phyloP scores from a whole-genome alignment of 2,329 filamentous ascomycete genomes.

The Alternaria gansuensis region DNA sequence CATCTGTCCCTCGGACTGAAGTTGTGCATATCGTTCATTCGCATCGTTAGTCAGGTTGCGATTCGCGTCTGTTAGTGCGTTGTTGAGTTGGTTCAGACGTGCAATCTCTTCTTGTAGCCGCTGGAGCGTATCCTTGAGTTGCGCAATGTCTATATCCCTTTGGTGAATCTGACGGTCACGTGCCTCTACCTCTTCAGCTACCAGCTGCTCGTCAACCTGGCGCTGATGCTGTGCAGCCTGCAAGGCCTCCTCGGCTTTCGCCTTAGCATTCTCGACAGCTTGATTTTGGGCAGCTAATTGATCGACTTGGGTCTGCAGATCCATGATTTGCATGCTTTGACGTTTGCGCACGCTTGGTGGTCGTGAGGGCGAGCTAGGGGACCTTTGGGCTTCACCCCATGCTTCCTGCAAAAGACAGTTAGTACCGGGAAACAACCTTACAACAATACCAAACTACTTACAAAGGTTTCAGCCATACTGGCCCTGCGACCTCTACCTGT shows the following conservation, averaged over 20 bases:
- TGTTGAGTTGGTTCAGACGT: slow-evolving; percentile 83
- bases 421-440: slow-evolving; percentile 30
- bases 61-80: slow-evolving; percentile 79
- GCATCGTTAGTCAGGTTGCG: slow-evolving; percentile 78
- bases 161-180: slow-evolving; percentile 77
- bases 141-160: slow-evolving; percentile 85
- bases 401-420: slow-evolving; percentile 73
- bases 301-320: slow-evolving; percentile 86
- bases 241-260: slow-evolving; percentile 71
- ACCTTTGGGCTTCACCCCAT: slow-evolving; percentile 88
- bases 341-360: slow-evolving; percentile 95
- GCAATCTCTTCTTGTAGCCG: slow-evolving; percentile 83
- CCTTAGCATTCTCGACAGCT: slow-evolving; percentile 75
- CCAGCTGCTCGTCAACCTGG: slow-evolving; percentile 60
- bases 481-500: slow-evolving; percentile 85
- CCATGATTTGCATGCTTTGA: slow-evolving; percentile 93
- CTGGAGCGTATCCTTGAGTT: slow-evolving; percentile 78
- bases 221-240: slow-evolving; percentile 64
- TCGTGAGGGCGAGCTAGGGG: slow-evolving; percentile 89
- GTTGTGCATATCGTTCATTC: slow-evolving; percentile 71
- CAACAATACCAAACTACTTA: slow-evolving; percentile 64
- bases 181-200: slow-evolving; percentile 66
- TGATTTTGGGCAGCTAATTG: slow-evolving; percentile 87
- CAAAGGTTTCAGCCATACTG: slow-evolving; percentile 88
- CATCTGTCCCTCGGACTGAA: slow-evolving; percentile 58